Evolutionary conservation across 2,329 filamentous ascomycete genomes (phyloP), one percentile per base, ranked within the genome.

Genomic region (Claviceps purpurea): DNA sequence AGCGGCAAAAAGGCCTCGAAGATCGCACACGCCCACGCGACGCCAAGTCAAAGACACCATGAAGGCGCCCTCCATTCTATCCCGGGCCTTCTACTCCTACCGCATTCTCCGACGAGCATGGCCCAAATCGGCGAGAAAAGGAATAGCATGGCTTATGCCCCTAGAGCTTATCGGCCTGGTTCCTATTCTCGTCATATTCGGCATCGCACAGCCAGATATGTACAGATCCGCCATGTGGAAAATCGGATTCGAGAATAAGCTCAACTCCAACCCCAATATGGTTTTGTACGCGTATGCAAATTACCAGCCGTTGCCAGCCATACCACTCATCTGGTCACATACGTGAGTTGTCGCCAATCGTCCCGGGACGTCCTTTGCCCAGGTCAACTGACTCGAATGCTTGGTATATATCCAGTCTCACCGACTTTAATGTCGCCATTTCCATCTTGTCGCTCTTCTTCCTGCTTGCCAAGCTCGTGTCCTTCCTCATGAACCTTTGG

Each of bases 401-500:
- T 49, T 20, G 34, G 30, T 26, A 22, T 22, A 4, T 3, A 20
- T 18, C 10, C 47, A 90, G 86, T 52, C 72, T 88, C 56, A 89
- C 86, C 47, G 74, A 84, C 59, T 88, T 79, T 70, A 89, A 90
- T 62, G 79, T 89, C 58, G 83, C 84, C 62, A 84, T 89, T 58
- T 84, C 85, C 40, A 77, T 91, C 57, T 72, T 89, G 51, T 82
- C 81, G 53, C 83, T 87, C 65, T 91, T 91, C 71, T 74, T 89
- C 64, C 76, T 88, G 56, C 75, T 90, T 45, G 72, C 76, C 65
- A 89, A 89, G 71, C 73, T 78, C 56, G 78, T 85, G 55, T 74
- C 78, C 61, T 82, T 78, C 68, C 79, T 87, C 61, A 80, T 89
- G 75, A 80, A 84, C 64, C 70, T 83, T 60, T 88, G 81, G 74